phyloP scores from a whole-genome alignment of 768 basidiomycete genomes.

The Leccinellum luteum region DNA sequence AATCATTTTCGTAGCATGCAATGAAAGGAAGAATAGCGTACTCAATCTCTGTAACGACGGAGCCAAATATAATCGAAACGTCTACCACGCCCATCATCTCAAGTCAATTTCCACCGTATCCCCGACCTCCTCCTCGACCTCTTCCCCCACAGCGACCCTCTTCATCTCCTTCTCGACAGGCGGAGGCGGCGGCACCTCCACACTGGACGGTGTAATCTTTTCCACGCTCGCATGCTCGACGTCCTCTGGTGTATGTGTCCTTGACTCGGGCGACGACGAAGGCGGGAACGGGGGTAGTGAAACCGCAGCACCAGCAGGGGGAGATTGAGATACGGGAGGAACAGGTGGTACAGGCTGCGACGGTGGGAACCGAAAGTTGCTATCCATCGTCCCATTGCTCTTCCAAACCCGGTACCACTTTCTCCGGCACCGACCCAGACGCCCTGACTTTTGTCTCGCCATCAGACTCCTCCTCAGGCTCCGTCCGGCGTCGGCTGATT shows the following conservation, averaged over 20 bases:
- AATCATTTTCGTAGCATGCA: too few species aligned
- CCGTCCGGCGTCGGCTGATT: conserved; percentile 52
- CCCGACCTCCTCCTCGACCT: conserved; percentile 72
- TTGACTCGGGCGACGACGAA: conserved; percentile 18
- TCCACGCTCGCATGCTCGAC: conserved; percentile 15
- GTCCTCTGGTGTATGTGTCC: conserved; percentile 5
- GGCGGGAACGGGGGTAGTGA: conserved; percentile 27
- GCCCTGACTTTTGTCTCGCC: conserved; percentile 35
- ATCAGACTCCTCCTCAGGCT: conserved; percentile 45
- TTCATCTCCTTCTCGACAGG: conserved; percentile 70
- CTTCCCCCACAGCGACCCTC: conserved; percentile 45
- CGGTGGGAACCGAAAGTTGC: conserved; percentile 69
- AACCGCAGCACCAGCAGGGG: conserved; percentile 15
- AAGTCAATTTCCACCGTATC: conserved; percentile 73
- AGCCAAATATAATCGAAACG: neutral
- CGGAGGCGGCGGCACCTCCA: conserved; percentile 79
- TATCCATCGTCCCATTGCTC: conserved; percentile 76
- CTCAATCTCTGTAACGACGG: too few species aligned
- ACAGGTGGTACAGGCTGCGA: conserved; percentile 5
- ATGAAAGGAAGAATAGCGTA: too few species aligned
- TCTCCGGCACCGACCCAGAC: conserved; percentile 15
- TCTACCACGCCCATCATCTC: conserved; percentile 31
- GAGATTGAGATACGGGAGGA: conserved; percentile 1
- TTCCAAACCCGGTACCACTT: conserved; percentile 18
- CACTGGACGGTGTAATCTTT: conserved; percentile 53